phyloP scores from a whole-genome alignment of 228 moss, liverwort and hornwort genomes.

The Sphagnum magellanicum region DNA sequence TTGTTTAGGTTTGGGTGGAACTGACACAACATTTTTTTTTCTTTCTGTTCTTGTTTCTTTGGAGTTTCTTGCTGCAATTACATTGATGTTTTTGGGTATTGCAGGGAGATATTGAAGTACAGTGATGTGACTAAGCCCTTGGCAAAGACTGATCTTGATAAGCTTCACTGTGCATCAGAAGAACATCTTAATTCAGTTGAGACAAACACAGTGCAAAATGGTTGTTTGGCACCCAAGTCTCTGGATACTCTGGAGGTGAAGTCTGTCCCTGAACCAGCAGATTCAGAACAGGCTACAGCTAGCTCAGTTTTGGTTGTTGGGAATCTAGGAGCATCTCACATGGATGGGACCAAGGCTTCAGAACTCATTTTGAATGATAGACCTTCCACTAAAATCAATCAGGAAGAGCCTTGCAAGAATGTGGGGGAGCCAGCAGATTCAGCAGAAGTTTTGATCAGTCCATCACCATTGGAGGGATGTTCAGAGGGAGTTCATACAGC shows the following conservation, averaged over 20 bases:
- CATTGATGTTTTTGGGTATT: neutral
- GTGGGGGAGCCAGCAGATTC: neutral
- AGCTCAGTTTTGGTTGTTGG: neutral
- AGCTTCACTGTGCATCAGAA: neutral
- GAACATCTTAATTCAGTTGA: neutral
- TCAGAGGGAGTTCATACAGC: slow-evolving; percentile 41
- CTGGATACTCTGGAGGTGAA: neutral
- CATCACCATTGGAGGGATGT: neutral
- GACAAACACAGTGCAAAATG: neutral
- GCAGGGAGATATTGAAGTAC: slow-evolving; percentile 79
- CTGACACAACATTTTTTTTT: neutral
- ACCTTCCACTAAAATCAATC: too few relatives aligned
- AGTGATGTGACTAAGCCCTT: slow-evolving; percentile 68
- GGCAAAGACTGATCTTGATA: slow-evolving; percentile 78
- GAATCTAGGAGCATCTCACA: neutral
- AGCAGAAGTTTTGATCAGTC: neutral
- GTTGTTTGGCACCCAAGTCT: neutral
- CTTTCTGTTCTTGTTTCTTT: neutral
- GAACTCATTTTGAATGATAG: neutral
- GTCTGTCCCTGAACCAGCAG: neutral
- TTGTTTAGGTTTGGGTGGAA: neutral
- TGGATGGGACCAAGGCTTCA: neutral
- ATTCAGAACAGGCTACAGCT: neutral
- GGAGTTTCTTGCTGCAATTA: neutral
- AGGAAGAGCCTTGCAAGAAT: neutral